Base-by-base conservation (phyloP, 2,329 filamentous ascomycete species). In the Fusarium foetens region DNA sequence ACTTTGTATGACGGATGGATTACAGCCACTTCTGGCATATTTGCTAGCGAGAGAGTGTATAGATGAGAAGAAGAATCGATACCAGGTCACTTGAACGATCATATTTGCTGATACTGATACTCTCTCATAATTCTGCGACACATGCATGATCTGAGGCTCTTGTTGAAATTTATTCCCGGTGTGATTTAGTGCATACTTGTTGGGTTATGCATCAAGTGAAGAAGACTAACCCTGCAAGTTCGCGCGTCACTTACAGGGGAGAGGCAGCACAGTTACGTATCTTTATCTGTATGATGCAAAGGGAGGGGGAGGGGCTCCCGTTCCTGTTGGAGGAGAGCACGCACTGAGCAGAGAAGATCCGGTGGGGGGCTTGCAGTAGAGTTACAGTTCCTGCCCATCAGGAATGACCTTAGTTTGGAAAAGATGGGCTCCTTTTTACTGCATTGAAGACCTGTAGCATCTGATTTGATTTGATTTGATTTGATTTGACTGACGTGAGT, bases 221-320 rank as follows among this genome's bases (percentile, higher is more conserved):
- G 36, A 63, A 13, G 33, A n/a, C 33, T n/a, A 25, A 65, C 51
- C 35, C 39, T 36, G 42, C 41, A 35, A 49, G 58, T 23, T 59
- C 54, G 54, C 23, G 45, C 42, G 57, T 66, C 68, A 63, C 59
- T 29, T 41, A 29, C 43, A 49, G 45, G 55, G 59, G 68, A 60
- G 42, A 43, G 38, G 52, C 53, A 57, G 66, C 58, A 55, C 9
- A 59, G 62, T 66, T 58, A 62, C 43, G 49, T 51, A 64, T 31
- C 41, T 42, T 49, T 61, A 49, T 68, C 38, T 60, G 64, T 67
- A 76, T 76, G 75, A 76, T 76, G 75, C 71, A 77, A 74, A 73
- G 66, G 68, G 71, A 64, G 72, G 72, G 63, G 72, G 71, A 66
- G 71, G 63, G 59, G 72, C 39, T 66, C 23, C n/a, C n/a, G 39